Evolutionary conservation across 192 early-diverging fungal species (phyloP).

Genomic region (Rhizophlyctis rosea): DNA sequence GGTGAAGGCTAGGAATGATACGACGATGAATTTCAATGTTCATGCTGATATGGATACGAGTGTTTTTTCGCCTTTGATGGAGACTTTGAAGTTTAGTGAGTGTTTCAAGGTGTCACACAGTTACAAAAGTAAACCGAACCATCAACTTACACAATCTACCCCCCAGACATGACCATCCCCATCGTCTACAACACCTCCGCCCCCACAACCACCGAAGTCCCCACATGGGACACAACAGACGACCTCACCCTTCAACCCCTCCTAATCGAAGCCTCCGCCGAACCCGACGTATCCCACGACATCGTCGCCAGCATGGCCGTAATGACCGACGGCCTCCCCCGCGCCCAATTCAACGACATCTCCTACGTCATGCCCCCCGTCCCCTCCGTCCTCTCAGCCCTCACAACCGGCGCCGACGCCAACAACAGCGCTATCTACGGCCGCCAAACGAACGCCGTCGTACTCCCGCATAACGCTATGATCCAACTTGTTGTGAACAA

Average conservation of each 20-base stretch:
- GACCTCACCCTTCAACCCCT: slow-evolving; percentile 53
- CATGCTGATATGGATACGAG: slow-evolving; percentile 71
- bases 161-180: slow-evolving; percentile 11
- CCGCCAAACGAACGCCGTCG: slow-evolving; percentile 55
- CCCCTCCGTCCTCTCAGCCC: slow-evolving; percentile 64
- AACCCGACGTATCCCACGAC: slow-evolving; percentile 44
- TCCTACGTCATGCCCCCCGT: slow-evolving; percentile 63
- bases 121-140: too few relatives aligned
- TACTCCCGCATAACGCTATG: slow-evolving; percentile 58
- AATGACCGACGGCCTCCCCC: slow-evolving; percentile 71
- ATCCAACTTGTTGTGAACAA: slow-evolving; percentile 76
- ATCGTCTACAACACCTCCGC: slow-evolving; percentile 12
- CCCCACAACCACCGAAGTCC: background rate
- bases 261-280: slow-evolving; percentile 34
- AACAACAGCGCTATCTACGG: slow-evolving; percentile 57
- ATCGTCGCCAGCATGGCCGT: slow-evolving; percentile 65
- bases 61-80: too few relatives aligned
- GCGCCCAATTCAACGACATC: slow-evolving; percentile 77
- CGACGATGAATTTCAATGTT: slow-evolving; percentile 64
- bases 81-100: too few relatives aligned
- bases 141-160: background rate
- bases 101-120: too few relatives aligned
- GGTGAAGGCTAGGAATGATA: slow-evolving; percentile 57
- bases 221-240: slow-evolving; percentile 38
- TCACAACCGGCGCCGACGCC: slow-evolving; percentile 51